Evolutionary conservation across 257 asterid genomes (phyloP), one percentile per base, ranked within the genome.

Genomic region (Mentha longifolia): DNA sequence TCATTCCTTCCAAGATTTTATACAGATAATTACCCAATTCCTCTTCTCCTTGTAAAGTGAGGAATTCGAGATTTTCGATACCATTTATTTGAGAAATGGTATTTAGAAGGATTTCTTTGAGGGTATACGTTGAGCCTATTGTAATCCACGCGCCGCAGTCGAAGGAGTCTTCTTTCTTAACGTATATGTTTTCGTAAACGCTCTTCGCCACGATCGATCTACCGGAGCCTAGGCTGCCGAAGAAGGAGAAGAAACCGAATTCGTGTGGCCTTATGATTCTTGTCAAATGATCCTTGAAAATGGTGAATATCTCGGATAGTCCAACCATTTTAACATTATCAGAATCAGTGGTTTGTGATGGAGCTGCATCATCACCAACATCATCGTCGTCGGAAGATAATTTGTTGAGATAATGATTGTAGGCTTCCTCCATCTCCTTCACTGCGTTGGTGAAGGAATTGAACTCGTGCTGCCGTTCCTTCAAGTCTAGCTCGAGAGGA

Each of bases 231-330:
- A n/a, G n/a, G n/a, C n/a, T n/a, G n/a, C n/a, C n/a, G n/a, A n/a
- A n/a, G n/a, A n/a, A n/a, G n/a, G n/a, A n/a, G n/a, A n/a, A n/a
- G n/a, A n/a, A n/a, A n/a, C n/a, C n/a, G n/a, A n/a, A n/a, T n/a
- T n/a, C n/a, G n/a, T n/a, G n/a, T 6, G 67, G 67, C 67, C 67
- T 19, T 61, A 61, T 35, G 11, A 70, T 6, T 28, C 67, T 42
- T 1, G n/a, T 20, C 43, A 67, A 0, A 9, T 35, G 45, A 33
- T 51, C 37, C 17, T 51, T 67, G 1, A 67, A 1, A 0, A 3
- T 39, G 8, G 0, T 1, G 13, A 41, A 17, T 11, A 0, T 17
- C 35, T 51, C 55, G 47, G 64, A 60, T 1, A 50, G 49, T 37
- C 76, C 76, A 5, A 72, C 61, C 61, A 60, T 31, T 14, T 46